These are phyloP conservation scores for Harrya chromipes DNA, from an alignment of 768 basidiomycete species.

Conservation along the genomic window DNA sequence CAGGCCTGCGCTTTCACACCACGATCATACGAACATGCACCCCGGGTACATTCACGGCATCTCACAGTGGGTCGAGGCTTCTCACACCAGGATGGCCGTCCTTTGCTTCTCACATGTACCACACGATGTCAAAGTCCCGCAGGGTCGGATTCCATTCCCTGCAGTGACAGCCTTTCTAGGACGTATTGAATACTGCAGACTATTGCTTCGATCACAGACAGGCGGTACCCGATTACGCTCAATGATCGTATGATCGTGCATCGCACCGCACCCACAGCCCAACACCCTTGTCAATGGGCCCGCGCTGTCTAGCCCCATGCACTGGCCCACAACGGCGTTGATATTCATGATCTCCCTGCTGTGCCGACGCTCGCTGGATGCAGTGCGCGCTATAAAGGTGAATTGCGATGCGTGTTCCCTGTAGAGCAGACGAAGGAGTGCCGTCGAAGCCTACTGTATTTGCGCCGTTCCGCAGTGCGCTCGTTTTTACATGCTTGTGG, in stretches of 20 bases:
- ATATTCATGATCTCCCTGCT: slow-evolving; percentile 4
- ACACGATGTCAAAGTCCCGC: slow-evolving; percentile 14
- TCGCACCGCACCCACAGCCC: slow-evolving; percentile 25
- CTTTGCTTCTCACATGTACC: slow-evolving; percentile 17
- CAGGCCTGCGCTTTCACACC: slow-evolving; percentile 19
- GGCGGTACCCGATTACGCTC: slow-evolving; percentile 19
- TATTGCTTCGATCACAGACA: slow-evolving; percentile 21
- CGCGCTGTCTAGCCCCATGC: slow-evolving; percentile 4
- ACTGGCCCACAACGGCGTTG: slow-evolving; percentile 2
- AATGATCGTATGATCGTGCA: slow-evolving; percentile 12
- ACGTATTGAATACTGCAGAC: slow-evolving; percentile 17
- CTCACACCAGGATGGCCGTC: slow-evolving; percentile 18
- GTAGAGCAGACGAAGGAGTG: slow-evolving; percentile 4
- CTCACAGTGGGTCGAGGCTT: slow-evolving; percentile 9
- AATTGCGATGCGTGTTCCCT: slow-evolving; percentile 13
- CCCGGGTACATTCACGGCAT: slow-evolving; percentile 3
- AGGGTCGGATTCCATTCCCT: slow-evolving; percentile 23
- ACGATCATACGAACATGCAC: slow-evolving; percentile 17
- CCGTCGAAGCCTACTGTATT: slow-evolving; percentile 1
- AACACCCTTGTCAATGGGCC: slow-evolving; percentile 12
- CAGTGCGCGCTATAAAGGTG: slow-evolving; percentile 2
- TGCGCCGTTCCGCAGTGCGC: slow-evolving; percentile 9
- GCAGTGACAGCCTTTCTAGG: slow-evolving; percentile 10
- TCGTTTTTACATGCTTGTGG: slow-evolving; percentile 6
- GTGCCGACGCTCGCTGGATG: slow-evolving; percentile 1